A percentile compares a stretch with the other conserved stretches of the same genome.
Evolutionary conservation across 2,329 filamentous ascomycete genomes (phyloP).

Genomic region (Penicillium sp.): DNA sequence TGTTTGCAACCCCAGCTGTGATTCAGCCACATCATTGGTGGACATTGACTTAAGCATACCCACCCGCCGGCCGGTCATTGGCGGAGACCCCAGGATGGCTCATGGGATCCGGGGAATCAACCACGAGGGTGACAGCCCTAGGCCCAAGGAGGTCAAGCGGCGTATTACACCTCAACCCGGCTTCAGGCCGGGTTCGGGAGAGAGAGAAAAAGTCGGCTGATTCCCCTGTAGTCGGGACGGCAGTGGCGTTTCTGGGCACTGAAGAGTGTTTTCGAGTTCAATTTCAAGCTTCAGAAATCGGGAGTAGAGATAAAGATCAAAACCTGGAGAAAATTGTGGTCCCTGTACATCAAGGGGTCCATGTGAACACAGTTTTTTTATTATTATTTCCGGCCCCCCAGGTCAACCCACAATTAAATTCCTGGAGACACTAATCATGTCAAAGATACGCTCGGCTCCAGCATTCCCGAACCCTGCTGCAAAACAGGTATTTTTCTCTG

Average conservation of each 20-base stretch:
- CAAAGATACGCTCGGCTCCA: background rate
- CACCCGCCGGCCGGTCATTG: constrained; percentile 8
- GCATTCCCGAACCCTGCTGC: background rate
- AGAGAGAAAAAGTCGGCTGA: background rate
- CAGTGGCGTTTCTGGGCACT: constrained; percentile 1
- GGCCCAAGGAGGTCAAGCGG: constrained; percentile 8
- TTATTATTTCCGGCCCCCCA: constrained; percentile 1
- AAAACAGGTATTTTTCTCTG: background rate
- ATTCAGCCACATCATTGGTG: constrained; percentile 6
- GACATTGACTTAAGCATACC: background rate
- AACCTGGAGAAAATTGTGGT: background rate
- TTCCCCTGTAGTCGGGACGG: constrained; percentile 4
- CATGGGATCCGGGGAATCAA: constrained; percentile 21
- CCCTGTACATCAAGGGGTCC: background rate
- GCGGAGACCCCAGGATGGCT: constrained; percentile 5
- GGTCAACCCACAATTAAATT: constrained; percentile 5
- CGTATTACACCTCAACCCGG: constrained; percentile 3
- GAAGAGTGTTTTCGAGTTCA: background rate
- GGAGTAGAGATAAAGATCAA: background rate
- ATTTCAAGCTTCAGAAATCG: background rate
- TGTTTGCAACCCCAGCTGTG: constrained; percentile 14
- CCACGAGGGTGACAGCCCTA: constrained; percentile 9
- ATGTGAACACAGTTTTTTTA: background rate
- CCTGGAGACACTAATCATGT: background rate
- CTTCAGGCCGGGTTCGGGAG: constrained; percentile 15